Evolutionary conservation across 2,329 filamentous ascomycete genomes (phyloP).

Genomic region (Xylariales sp.): DNA sequence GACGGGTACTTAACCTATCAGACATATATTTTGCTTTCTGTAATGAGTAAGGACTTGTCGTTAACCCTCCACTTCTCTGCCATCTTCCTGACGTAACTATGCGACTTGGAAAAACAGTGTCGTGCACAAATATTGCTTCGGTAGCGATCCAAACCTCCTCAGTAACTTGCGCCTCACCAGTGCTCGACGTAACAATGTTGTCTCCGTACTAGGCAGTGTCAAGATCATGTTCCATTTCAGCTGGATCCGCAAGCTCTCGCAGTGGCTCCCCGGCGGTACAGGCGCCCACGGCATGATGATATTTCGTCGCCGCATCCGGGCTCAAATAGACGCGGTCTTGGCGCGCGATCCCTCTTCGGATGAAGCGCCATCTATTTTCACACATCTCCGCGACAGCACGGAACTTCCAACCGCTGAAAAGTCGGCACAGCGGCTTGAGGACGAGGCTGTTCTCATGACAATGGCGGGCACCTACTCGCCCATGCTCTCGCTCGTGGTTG

Average conservation of each 20-base stretch:
- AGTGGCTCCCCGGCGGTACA: conserved; percentile 17
- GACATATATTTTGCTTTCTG: conserved; percentile 32
- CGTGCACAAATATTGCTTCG: conserved; percentile 48
- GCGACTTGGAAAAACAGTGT: conserved; percentile 40
- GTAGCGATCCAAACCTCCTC: conserved; percentile 44
- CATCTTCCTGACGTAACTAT: conserved; percentile 9
- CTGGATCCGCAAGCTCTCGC: conserved; percentile 22
- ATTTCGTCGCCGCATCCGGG: conserved; percentile 42
- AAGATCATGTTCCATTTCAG: conserved; percentile 50
- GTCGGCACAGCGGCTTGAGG: conserved; percentile 45
- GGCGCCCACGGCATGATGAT: conserved; percentile 35
- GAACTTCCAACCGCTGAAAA: conserved; percentile 48
- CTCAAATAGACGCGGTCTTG: conserved; percentile 41
- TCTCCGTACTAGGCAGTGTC: conserved; percentile 45
- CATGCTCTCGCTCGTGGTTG: conserved; percentile 42
- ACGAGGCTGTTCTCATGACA: conserved; percentile 47
- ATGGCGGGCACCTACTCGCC: conserved; percentile 42
- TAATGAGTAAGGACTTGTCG: conserved; percentile 26
- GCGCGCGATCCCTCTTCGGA: conserved; percentile 2
- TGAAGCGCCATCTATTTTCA: conserved; percentile 46
- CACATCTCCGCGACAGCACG: conserved; percentile 44
- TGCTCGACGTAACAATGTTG: conserved; percentile 46
- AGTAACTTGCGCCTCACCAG: conserved; percentile 42
- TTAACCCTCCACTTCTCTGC: background rate
- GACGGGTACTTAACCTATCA: conserved; percentile 19